phyloP scores from a whole-genome alignment of 2,329 filamentous ascomycete genomes.

The Pestalotiopsis sp. region DNA sequence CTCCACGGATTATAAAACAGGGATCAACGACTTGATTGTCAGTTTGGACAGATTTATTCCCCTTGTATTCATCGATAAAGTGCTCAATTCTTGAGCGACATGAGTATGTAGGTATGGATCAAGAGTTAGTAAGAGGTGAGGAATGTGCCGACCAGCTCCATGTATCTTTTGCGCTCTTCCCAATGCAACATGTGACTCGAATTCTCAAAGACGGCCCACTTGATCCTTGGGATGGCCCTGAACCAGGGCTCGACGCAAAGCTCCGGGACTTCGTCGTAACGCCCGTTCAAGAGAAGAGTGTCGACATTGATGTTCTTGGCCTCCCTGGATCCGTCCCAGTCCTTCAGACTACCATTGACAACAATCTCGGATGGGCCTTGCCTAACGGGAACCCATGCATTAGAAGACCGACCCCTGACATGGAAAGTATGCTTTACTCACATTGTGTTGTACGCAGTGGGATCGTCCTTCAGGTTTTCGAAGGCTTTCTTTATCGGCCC shows the following conservation, averaged over 20 bases:
- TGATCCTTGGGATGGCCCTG: slow-evolving; percentile 23
- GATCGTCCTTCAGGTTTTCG: not conserved
- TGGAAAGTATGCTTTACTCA: not conserved
- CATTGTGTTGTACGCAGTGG: not conserved
- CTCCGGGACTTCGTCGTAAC: slow-evolving; percentile 27
- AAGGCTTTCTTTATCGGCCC: not conserved
- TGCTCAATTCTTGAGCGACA: not conserved
- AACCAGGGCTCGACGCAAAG: slow-evolving; percentile 25
- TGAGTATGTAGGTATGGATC: not conserved
- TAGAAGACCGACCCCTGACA: not conserved
- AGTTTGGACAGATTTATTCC: too few relatives aligned
- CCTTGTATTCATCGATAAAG: too few relatives aligned
- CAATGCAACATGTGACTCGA: slow-evolving; percentile 23
- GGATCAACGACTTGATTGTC: too few relatives aligned
- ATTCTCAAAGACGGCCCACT: slow-evolving; percentile 23
- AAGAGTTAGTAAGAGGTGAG: not conserved
- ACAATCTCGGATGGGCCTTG: slow-evolving; percentile 21
- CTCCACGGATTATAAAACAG: too few relatives aligned
- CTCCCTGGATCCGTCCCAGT: slow-evolving; percentile 20
- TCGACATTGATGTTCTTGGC: slow-evolving; percentile 18
- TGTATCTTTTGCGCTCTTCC: not conserved
- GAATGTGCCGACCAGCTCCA: not conserved
- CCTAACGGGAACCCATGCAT: slow-evolving; percentile 11
- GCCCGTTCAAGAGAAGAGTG: slow-evolving; percentile 25
- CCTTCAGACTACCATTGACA: slow-evolving; percentile 17